Base-by-base conservation (phyloP, 306 rosid genomes). In the Calophaca sinica region DNA sequence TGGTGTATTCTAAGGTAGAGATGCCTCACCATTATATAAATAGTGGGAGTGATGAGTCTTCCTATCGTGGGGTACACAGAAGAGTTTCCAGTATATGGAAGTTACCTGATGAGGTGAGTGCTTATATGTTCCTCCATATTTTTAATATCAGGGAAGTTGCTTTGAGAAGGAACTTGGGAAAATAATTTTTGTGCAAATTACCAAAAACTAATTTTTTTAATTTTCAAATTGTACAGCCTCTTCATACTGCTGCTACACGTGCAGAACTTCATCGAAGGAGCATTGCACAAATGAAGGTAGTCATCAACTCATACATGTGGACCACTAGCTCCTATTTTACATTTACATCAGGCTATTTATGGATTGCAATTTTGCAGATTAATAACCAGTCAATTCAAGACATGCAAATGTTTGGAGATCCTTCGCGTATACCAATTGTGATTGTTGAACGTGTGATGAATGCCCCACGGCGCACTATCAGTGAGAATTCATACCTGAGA, bases 231-330 rank as follows among this genome's bases (percentile, higher is more conserved):
- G 42, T 70, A 70, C 87, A 92, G 97, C 92, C 96, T 66, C 82
- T 83, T 61, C 93, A 88, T 52, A 54, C 71, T 84, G 90, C 96
- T 20, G 85, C 93, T 73, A 83, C 84, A 65, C 85, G 96, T 69
- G 97, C 97, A 54, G 97, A 89, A 86, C 89, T 84, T 79, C 97
- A 89, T 82, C 85, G 97, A 38, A 86, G 86, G 49, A 89, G 97
- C 82, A 92, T 92, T 84, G 82, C 87, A 42, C 93, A 92, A 70
- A 92, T 92, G 96, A 85, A 75, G 86, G 97, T 87, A 85, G 79
- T 57, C 58, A n/a, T 80, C 78, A 46, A 48, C 58, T 63, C 26
- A 13, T 20, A 7, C n/a, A 13, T 66, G 69, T 52, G 71, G 35
- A 62, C 70, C 31, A 15, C 50, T 68, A 4, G 60, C 61, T 79